These are phyloP conservation scores for Paraleonurus japonicus DNA, from an alignment of 257 asterid genomes.

Conservation along the genomic window DNA sequence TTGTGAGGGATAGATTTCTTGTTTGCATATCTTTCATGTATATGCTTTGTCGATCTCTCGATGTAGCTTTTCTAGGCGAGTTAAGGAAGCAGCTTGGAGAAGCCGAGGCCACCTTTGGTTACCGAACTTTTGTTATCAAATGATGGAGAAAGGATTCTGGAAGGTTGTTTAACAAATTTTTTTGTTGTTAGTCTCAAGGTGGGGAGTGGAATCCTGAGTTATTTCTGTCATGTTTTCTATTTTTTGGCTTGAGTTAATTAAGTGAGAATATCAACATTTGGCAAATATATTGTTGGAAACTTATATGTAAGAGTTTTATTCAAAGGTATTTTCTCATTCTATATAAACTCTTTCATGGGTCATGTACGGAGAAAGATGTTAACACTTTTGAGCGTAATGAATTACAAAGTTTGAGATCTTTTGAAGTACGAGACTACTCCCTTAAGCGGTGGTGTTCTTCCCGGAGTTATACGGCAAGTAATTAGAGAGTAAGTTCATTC, in stretches of 20 bases:
- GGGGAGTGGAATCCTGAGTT: conserved; percentile 16
- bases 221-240: neutral
- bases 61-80: conserved; percentile 40
- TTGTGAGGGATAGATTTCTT: too few relatives aligned
- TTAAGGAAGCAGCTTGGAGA: conserved; percentile 77
- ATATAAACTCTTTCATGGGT: too few relatives aligned
- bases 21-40: too few relatives aligned
- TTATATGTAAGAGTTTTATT: neutral
- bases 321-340: neutral
- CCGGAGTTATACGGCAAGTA: conserved; percentile 85
- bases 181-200: conserved; percentile 75
- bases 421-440: conserved; percentile 91
- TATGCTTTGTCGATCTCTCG: conserved; percentile 11
- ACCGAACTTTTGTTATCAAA: conserved; percentile 77
- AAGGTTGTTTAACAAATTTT: conserved; percentile 84
- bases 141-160: conserved; percentile 80
- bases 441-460: conserved; percentile 71
- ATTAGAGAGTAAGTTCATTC: conserved; percentile 58
- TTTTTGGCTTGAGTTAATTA: conserved; percentile 10
- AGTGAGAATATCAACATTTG: neutral
- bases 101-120: conserved; percentile 80
- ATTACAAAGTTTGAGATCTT: conserved; percentile 21
- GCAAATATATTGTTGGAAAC: neutral
- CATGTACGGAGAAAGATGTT: conserved; percentile 52
- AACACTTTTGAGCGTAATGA: conserved; percentile 29